Base-by-base conservation (phyloP, 768 basidiomycete genomes). In the Pleurotus tuber-regium region DNA sequence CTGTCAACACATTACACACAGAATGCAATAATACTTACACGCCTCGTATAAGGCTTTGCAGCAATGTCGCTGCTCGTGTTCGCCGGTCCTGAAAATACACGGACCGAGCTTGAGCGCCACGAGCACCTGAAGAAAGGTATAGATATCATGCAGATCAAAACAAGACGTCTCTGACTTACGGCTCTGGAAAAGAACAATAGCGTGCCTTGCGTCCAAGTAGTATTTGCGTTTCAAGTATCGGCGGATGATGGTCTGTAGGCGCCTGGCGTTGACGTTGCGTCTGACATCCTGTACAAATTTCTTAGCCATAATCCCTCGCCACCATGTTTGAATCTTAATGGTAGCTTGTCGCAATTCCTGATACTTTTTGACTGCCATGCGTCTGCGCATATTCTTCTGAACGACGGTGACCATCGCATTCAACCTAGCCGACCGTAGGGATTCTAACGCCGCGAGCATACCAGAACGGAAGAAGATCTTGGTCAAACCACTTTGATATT, bases 381-480 rank as follows among this genome's bases (percentile, higher is more conserved):
- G 79, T 47, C 96, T 77, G 43, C 89, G 83, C 76, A 98, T 87
- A 68, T 98, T 98, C 83, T 98, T 98, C 74, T 98, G 97, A 2
- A 99, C 88, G 46, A 97, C 82, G 10, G 94, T 97, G 54, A 95
- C 92, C 71, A 99, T 82, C 18, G 85, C 75, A 63, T 96, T 95
- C 48, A 98, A 79, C 53, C 90, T 79, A 54, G 89, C 85, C 5
- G 93, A 86, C 33, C 97, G 89, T 50, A 95, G 77, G 12, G 91
- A 83, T 70, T 99, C 97, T 39, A 99, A 78, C 4, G 89, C 89
- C 23, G 97, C 96, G 50, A 99, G 86, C 93, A 98, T 98, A 57
- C 97, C 97, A 10, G 97, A 95, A 54, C 97, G 84, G 80, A 99
- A 98, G 75, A 99, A 99, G 59, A 99, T 98, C 72, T 99, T 99